Evolutionary conservation across 768 basidiomycete genomes (phyloP), one percentile per base, ranked within the genome.

Genomic region (Omphalotus guepiniiformis): DNA sequence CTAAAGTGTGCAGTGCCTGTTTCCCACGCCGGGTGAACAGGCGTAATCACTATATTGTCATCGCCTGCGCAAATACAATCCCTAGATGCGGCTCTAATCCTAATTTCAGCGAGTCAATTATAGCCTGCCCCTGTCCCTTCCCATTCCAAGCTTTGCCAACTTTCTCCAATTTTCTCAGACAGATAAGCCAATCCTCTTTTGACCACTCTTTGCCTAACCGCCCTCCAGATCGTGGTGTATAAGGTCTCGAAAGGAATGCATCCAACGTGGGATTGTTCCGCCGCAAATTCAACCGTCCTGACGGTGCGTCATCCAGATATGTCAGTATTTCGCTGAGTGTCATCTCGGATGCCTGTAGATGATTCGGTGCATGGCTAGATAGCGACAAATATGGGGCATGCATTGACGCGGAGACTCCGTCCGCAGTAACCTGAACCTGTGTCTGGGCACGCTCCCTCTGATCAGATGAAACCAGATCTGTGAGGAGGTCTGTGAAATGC

Each of bases 121-220:
- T 71, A n/a, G n/a, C n/a, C n/a, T n/a, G n/a, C 7, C 58, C 64
- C 7, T 16, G 18, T 9, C 38, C 46, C 11, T 16, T 39, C 42
- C 86, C 82, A 3, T 63, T 64, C 76, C 82, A 88, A 21, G 59
- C 53, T 1, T 60, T 63, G 1, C 77, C 83, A 30, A 87, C 63
- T 22, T 58, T 59, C 26, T 59, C 63, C 57, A 91, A 55, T 41
- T 67, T 70, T 6, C 55, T 55, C 48, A 85, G 59, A 23, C 68
- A 76, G 11, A 74, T 68, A 53, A 74, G 67, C 88, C 88, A 91
- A 55, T 82, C 85, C 42, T 71, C 66, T 38, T 76, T 68, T 11
- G 82, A 71, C 87, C 87, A 92, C 53, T 90, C 85, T 56, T 80
- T 76, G 2, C 88, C 88, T n/a, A 76, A 65, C 38, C 85, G 74